Evolutionary conservation across 192 early-diverging fungal genomes (phyloP).

Genomic region (Allomyces macrogynus): DNA sequence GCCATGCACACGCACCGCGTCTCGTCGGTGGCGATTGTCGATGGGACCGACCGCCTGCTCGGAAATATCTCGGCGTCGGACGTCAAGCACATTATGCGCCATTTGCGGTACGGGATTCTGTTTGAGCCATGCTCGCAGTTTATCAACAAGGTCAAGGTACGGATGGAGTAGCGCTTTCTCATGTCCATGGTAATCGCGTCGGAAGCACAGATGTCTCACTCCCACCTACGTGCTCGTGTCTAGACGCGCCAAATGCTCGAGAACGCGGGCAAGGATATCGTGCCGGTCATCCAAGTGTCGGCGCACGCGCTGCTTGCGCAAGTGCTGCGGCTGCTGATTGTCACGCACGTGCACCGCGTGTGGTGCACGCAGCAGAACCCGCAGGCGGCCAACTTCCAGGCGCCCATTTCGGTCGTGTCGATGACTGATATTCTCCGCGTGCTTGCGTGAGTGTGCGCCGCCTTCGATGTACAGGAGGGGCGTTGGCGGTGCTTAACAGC

Average conservation of each 20-base stretch:
- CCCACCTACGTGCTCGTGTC: too few species aligned
- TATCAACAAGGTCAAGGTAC: background rate
- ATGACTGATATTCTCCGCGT: background rate
- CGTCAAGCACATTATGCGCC: background rate
- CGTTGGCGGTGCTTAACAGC: too few species aligned
- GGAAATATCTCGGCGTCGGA: background rate
- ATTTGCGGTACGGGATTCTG: background rate
- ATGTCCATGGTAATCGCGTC: too few species aligned
- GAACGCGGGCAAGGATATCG: background rate
- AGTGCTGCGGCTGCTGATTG: background rate
- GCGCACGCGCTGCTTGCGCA: background rate
- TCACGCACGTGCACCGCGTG: background rate
- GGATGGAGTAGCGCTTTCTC: too few species aligned
- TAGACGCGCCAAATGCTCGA: background rate
- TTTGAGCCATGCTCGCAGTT: background rate
- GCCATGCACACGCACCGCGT: constrained; percentile 23
- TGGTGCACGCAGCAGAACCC: background rate
- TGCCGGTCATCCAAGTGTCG: background rate
- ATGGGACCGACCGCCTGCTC: constrained; percentile 4
- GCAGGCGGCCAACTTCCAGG: background rate
- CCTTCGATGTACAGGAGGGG: too few species aligned
- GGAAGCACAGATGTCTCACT: too few species aligned
- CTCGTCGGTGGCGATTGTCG: constrained; percentile 26
- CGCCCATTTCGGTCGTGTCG: background rate
- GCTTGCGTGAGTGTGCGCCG: background rate